Percentiles rank a stretch among this genome's conserved stretches.
Evolutionary conservation across 169 alveolate species (phyloP).

Genomic region (Plasmodium coatneyi): DNA sequence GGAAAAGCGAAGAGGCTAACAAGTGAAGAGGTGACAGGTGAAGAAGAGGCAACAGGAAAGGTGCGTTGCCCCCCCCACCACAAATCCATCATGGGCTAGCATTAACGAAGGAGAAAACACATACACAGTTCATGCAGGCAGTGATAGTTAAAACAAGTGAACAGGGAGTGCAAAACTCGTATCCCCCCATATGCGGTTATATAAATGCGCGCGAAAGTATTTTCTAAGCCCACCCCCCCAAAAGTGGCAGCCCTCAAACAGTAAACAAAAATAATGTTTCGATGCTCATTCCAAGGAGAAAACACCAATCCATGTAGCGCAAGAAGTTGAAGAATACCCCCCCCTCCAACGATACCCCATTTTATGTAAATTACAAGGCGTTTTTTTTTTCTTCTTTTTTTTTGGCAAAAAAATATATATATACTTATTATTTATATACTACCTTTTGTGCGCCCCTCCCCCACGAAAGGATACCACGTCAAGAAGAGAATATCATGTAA

Average conservation of each 20-base stretch:
- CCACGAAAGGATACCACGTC: not conserved
- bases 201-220: not conserved
- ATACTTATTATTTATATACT: not conserved
- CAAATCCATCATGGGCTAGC: not conserved
- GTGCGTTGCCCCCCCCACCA: not conserved
- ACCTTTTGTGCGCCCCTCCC: not conserved
- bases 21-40: not conserved
- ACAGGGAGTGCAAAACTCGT: not conserved
- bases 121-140: not conserved
- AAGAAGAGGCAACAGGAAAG: not conserved
- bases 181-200: not conserved
- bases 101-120: not conserved
- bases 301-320: not conserved
- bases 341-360: not conserved
- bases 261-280: not conserved
- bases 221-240: not conserved
- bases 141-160: not conserved
- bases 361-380: not conserved
- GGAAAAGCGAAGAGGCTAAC: not conserved
- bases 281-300: not conserved
- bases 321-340: not conserved
- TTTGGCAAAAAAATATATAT: not conserved
- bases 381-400: not conserved
- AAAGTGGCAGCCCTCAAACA: not conserved
- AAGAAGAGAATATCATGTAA: not conserved